phyloP scores from a whole-genome alignment of 441 rosid species.

The Brassica balearica region DNA sequence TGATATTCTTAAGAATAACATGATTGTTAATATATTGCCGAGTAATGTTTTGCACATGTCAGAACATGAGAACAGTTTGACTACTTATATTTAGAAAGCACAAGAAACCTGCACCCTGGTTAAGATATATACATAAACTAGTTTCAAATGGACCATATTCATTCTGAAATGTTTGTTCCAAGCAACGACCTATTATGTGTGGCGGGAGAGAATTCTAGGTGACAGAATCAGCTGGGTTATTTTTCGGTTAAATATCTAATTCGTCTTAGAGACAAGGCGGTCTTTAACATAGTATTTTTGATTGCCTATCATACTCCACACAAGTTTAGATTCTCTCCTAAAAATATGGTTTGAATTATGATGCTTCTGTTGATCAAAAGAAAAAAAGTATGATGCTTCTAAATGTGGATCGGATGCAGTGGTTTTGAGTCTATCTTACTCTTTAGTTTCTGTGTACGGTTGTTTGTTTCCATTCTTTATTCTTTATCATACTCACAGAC shows the following conservation, averaged over 20 bases:
- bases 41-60: background rate
- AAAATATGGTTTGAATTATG: background rate
- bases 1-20: constrained; percentile 4
- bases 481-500: background rate
- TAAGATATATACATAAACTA: background rate
- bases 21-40: background rate
- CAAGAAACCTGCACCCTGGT: background rate
- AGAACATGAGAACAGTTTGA: background rate
- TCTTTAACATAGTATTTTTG: background rate
- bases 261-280: background rate
- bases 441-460: background rate
- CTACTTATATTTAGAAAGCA: background rate
- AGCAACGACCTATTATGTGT: background rate
- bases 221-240: background rate
- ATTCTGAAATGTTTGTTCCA: background rate
- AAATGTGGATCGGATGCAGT: background rate
- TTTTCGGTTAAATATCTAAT: background rate
- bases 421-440: background rate
- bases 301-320: background rate
- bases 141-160: background rate
- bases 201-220: background rate
- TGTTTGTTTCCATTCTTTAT: background rate
- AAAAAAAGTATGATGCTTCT: background rate
- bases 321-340: background rate
- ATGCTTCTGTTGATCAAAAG: background rate